Base-by-base conservation (phyloP, 2,329 filamentous ascomycete genomes). In the Alternaria alternata region DNA sequence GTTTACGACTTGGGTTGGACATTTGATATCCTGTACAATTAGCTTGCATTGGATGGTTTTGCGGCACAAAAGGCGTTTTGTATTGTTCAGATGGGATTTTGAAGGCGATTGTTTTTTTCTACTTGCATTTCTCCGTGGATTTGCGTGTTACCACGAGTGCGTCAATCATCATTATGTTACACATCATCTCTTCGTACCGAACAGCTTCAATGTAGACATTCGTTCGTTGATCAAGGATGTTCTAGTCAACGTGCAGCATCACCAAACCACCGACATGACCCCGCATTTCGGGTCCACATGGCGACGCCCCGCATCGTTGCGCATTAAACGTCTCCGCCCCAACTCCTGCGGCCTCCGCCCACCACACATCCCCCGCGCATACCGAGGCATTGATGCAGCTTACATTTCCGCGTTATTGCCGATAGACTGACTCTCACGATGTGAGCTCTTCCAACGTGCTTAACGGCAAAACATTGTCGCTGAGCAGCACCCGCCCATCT, bases 11-110 rank as follows among this genome's bases (percentile, higher is more conserved):
- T 67, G 61, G 68, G 67, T 66, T 67, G 64, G 70, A 61, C 63
- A 70, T 72, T 61, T 71, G 67, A 76, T 76, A 76, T 75, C 74
- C 72, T 76, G 74, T 75, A 76, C 70, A 66, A 76, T 47, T 75
- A 76, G 49, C 53, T 61, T 61, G 53, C 55, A 54, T 59, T 59
- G 28, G 28, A 38, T 18, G 38, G 47, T 51, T 54, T 20, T 36
- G 20, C 38, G 20, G 20, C 30, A 42, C 30, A 49, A 47, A 48
- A 18, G 34, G 34, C 51, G 44, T 32, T 22, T 32, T 30, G 28
- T 43, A 24, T 44, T 49, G 30, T 2, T 54, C 16, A 5, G 34
- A 38, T n/a, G 34, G 16, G 6, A 4, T n/a, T n/a, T n/a, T n/a
- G 6, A 4, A n/a, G 34, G 34, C 34, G 16, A 38, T n/a, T 38